Evolutionary conservation across 345 rosid species (phyloP).

Genomic region (Brassica juncea): DNA sequence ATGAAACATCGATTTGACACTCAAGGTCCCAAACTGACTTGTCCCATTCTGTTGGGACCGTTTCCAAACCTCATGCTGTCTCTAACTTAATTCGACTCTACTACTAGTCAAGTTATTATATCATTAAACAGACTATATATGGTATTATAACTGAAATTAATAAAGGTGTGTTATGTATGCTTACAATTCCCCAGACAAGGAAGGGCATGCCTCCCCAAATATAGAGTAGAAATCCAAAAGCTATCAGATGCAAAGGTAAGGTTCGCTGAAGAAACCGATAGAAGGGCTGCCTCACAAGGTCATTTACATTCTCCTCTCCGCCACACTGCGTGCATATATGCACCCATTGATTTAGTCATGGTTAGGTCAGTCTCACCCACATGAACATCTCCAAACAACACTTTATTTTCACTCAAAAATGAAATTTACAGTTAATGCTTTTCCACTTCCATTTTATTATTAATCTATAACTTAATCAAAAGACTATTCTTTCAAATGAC

Average conservation of each 20-base stretch:
- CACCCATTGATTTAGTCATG: not conserved
- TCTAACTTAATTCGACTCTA: not conserved
- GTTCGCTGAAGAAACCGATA: conserved; percentile 60
- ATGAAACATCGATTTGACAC: not conserved
- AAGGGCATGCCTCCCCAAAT: conserved; percentile 69
- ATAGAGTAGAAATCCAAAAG: conserved; percentile 48
- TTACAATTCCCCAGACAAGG: conserved; percentile 81
- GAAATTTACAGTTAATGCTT: too few species aligned
- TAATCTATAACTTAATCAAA: too few species aligned
- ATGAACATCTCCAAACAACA: too few species aligned
- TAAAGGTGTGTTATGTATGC: not conserved
- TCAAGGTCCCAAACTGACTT: not conserved
- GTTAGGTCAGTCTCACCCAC: too few species aligned
- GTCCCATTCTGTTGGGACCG: not conserved
- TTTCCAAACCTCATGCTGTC: not conserved
- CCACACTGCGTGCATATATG: conserved; percentile 52
- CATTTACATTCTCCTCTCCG: conserved; percentile 61
- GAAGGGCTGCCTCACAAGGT: conserved; percentile 69
- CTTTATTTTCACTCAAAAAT: too few species aligned
- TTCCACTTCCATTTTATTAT: too few species aligned
- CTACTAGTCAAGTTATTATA: not conserved
- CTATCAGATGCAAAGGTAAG: conserved; percentile 51
- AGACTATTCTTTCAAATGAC: too few species aligned
- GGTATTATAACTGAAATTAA: not conserved
- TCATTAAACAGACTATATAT: not conserved